Evolutionary conservation across 2,329 filamentous ascomycete genomes (phyloP).

Genomic region (Arthrinium phaeospermum): DNA sequence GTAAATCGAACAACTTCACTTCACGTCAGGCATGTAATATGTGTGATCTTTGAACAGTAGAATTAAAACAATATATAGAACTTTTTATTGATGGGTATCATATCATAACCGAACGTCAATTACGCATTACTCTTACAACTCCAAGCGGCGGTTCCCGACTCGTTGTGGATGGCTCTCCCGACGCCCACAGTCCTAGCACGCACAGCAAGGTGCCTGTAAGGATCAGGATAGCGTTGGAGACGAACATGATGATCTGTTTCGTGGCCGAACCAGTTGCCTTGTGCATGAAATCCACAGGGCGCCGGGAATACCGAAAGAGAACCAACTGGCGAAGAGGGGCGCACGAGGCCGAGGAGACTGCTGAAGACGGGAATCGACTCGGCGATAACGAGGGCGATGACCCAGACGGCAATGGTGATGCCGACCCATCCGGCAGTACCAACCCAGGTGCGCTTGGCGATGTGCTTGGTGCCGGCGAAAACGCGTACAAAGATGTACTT

Average conservation of each 20-base stretch:
- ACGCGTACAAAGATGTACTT: conserved; percentile 71
- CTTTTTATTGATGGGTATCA: conserved; percentile 14
- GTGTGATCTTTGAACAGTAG: background rate
- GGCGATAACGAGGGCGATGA: conserved; percentile 70
- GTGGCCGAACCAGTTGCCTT: conserved; percentile 44
- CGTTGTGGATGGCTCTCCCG: conserved; percentile 43
- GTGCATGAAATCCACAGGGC: conserved; percentile 56
- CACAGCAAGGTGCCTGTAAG: conserved; percentile 44
- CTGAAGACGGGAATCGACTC: conserved; percentile 74
- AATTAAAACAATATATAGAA: background rate
- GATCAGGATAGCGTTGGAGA: conserved; percentile 39
- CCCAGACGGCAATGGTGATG: conserved; percentile 62
- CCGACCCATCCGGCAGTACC: conserved; percentile 63
- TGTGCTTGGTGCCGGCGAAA: conserved; percentile 64
- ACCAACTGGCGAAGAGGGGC: conserved; percentile 71
- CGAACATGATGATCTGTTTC: conserved; percentile 40
- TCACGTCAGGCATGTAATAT: background rate
- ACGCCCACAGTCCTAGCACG: conserved; percentile 46
- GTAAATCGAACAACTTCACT: background rate
- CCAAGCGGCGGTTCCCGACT: conserved; percentile 42
- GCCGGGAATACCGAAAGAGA: conserved; percentile 59
- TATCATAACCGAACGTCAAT: background rate
- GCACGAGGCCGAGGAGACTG: conserved; percentile 67
- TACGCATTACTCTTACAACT: conserved; percentile 40
- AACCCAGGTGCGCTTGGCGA: conserved; percentile 54